These are phyloP conservation scores for Candida dajiaensis DNA, from an alignment of 805 yeast genomes.

Conservation along the genomic window DNA sequence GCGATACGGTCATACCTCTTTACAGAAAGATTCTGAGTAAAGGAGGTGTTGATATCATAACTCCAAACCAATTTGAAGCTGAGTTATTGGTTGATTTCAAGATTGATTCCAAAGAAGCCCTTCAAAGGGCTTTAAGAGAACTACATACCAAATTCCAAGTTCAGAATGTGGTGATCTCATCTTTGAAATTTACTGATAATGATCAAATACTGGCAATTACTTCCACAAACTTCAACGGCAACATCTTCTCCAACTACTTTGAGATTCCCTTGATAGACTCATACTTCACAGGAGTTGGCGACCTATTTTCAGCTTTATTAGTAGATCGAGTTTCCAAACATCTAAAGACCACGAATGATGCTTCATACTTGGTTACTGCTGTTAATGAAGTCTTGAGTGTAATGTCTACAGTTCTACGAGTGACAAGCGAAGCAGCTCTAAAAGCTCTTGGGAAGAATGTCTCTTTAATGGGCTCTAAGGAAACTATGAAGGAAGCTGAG, in stretches of 20 bases:
- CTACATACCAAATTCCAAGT: conserved; percentile 47
- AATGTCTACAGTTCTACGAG: conserved; percentile 44
- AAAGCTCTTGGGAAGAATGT: conserved; percentile 31
- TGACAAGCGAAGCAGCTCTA: conserved; percentile 38
- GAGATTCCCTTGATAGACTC: conserved; percentile 61
- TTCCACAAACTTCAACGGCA: conserved; percentile 9
- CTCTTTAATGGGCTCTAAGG: conserved; percentile 51
- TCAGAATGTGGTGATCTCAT: conserved; percentile 62
- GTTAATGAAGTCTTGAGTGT: conserved; percentile 52
- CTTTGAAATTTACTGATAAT: conserved; percentile 33
- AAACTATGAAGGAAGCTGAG: conserved; percentile 68
- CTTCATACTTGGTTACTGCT: conserved; percentile 24
- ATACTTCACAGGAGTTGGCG: conserved; percentile 95
- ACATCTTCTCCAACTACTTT: conserved; percentile 24
- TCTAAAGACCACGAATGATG: conserved; percentile 1
- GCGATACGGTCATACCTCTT: conserved; percentile 51
- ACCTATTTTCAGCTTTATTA: conserved; percentile 75
- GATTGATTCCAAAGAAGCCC: conserved; percentile 33
- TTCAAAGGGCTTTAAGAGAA: conserved; percentile 39
- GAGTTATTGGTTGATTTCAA: conserved; percentile 58
- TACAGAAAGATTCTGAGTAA: conserved; percentile 40
- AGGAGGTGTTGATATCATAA: conserved; percentile 59
- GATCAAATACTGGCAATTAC: conserved; percentile 13
- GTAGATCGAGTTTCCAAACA: conserved; percentile 49
- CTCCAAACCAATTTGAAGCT: conserved; percentile 89